Conservation (phyloP, 2,329 filamentous ascomycete genomes). For the Fusarium setosum region DNA sequence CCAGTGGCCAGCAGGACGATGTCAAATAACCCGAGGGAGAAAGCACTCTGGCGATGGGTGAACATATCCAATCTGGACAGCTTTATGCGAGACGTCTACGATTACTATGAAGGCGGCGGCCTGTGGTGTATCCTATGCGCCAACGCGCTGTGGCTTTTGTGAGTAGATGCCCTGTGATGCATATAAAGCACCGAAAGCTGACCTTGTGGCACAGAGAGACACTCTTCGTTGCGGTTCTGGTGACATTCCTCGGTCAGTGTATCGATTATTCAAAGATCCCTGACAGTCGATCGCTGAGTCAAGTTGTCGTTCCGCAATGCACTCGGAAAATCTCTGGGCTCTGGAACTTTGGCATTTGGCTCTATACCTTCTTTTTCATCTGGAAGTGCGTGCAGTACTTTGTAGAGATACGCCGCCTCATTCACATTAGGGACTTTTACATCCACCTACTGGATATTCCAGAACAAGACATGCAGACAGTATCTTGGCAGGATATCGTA, state of each 20-base stretch:
- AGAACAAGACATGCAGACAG: conserved; percentile 87
- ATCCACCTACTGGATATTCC: conserved; percentile 84
- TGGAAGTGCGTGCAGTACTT: conserved; percentile 81
- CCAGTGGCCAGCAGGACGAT: conserved; percentile 44
- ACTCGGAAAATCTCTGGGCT: conserved; percentile 78
- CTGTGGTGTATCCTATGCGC: conserved; percentile 86
- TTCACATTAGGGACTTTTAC: conserved; percentile 88
- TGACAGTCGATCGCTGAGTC: conserved; percentile 66
- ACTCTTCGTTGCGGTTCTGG: conserved; percentile 83
- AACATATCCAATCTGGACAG: conserved; percentile 91
- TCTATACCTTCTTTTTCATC: conserved; percentile 87
- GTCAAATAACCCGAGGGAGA: conserved; percentile 65
- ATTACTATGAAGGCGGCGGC: conserved; percentile 86
- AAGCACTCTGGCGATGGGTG: conserved; percentile 92
- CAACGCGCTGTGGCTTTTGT: conserved; percentile 78
- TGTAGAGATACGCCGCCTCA: conserved; percentile 77
- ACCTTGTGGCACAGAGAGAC: conserved; percentile 68
- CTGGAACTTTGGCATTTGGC: conserved; percentile 84
- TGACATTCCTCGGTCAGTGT: conserved; percentile 87
- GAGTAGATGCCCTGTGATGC: conserved; percentile 48
- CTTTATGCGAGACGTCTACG: conserved; percentile 86
- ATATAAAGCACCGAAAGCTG: background rate
- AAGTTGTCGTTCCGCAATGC: conserved; percentile 77
- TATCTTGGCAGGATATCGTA: conserved; percentile 94
- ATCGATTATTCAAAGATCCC: conserved; percentile 83